A percentile compares a stretch with the other conserved stretches of the same genome.
These are phyloP conservation scores for Bocquillonia castaneifolia DNA, from an alignment of 441 rosid species.

Conservation along the genomic window DNA sequence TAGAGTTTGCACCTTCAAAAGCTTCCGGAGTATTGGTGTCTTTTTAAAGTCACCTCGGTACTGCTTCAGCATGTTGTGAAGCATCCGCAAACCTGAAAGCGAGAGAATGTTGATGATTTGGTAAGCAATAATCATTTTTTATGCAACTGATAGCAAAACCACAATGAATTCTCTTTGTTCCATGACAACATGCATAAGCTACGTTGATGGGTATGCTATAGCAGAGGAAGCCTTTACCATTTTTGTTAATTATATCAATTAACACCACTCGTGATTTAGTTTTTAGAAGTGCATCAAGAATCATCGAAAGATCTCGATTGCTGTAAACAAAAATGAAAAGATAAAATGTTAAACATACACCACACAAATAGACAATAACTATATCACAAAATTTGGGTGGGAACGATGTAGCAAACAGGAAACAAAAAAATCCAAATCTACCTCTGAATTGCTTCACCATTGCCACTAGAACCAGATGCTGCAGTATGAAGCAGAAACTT, in stretches of 20 bases:
- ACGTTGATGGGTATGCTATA: constrained; percentile 12
- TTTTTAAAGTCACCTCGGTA: constrained; percentile 84
- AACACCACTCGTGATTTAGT: constrained; percentile 79
- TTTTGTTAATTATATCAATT: constrained; percentile 80
- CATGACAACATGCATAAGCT: background rate
- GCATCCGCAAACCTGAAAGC: constrained; percentile 83
- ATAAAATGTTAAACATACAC: constrained; percentile 5
- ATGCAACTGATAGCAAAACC: constrained; percentile 8
- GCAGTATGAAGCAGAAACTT: constrained; percentile 96
- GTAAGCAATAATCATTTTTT: constrained; percentile 20
- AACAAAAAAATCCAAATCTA: constrained; percentile 21
- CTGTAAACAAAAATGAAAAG: constrained; percentile 42
- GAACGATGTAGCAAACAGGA: background rate
- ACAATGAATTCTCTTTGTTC: constrained; percentile 6
- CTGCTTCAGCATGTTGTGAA: constrained; percentile 93
- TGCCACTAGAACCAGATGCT: constrained; percentile 71
- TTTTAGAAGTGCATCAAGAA: constrained; percentile 93
- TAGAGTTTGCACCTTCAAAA: constrained; percentile 64
- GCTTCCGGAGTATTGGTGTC: constrained; percentile 95
- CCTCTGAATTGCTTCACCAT: constrained; percentile 96
- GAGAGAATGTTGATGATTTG: constrained; percentile 20
- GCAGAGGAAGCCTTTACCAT: constrained; percentile 51
- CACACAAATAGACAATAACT: background rate
- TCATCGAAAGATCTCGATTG: constrained; percentile 97
- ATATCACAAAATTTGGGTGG: background rate